These are phyloP conservation scores for Trifolium pratense DNA, from an alignment of 306 rosid species.

Conservation along the genomic window DNA sequence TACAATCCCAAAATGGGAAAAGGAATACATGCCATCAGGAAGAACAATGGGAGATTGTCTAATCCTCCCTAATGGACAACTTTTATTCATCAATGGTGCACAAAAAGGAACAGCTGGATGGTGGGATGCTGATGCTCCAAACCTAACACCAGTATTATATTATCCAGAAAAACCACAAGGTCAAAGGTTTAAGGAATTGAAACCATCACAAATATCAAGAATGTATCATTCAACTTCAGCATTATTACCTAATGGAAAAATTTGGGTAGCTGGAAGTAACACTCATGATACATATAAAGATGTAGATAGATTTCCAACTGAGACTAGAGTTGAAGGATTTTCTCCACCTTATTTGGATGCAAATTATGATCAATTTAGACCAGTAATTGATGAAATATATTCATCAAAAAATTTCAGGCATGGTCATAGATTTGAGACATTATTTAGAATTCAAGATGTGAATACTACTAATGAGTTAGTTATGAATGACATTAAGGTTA, in stretches of 20 bases:
- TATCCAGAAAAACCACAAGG: constrained; percentile 42
- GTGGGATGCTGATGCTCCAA: constrained; percentile 75
- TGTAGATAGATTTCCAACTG: constrained; percentile 64
- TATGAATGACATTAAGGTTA: constrained; percentile 50
- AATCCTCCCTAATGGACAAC: constrained; percentile 70
- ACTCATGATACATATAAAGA: constrained; percentile 66
- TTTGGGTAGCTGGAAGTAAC: constrained; percentile 83
- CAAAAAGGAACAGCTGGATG: constrained; percentile 74
- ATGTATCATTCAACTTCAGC: constrained; percentile 88
- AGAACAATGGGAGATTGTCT: constrained; percentile 82
- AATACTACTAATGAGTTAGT: not conserved
- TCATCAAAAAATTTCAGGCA: constrained; percentile 25
- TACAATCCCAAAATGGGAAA: constrained; percentile 53
- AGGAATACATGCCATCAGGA: constrained; percentile 69
- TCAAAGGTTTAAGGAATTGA: constrained; percentile 50
- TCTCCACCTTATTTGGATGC: constrained; percentile 74
- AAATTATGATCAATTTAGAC: constrained; percentile 34
- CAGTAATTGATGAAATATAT: constrained; percentile 22
- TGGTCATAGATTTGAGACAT: constrained; percentile 24
- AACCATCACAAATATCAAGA: constrained; percentile 53
- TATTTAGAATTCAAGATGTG: constrained; percentile 28
- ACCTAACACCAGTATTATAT: constrained; percentile 59
- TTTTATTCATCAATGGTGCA: constrained; percentile 80
- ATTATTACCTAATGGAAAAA: constrained; percentile 67
- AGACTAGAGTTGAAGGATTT: constrained; percentile 69